Conservation (phyloP, 768 basidiomycete genomes). For the Podaxis sp. region DNA sequence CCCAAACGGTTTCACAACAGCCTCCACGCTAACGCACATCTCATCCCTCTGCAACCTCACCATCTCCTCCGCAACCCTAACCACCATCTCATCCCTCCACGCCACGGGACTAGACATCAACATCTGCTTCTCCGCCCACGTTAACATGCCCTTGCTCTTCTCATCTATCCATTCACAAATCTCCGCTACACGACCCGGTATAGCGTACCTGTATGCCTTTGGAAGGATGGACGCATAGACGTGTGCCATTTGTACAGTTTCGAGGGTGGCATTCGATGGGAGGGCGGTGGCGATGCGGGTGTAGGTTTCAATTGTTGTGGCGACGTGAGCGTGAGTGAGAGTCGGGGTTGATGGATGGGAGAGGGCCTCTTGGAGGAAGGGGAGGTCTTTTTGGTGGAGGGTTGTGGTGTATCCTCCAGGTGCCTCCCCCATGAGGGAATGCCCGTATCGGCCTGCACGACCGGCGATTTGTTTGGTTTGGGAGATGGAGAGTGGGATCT, state of each 20-base stretch:
- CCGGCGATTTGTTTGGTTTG: constrained; percentile 21
- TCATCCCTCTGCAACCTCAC: constrained; percentile 6
- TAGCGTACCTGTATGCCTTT: constrained; percentile 39
- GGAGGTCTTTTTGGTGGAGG: constrained; percentile 6
- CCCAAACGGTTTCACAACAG: constrained; percentile 31
- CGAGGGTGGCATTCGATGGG: constrained; percentile 39
- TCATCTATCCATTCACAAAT: constrained; percentile 41
- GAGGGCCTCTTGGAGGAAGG: constrained; percentile 55
- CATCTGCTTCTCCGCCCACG: constrained; percentile 42
- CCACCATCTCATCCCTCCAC: constrained; percentile 42
- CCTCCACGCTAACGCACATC: constrained; percentile 27
- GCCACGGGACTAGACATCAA: constrained; percentile 55
- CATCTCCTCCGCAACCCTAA: constrained; percentile 19
- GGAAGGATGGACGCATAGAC: constrained; percentile 47
- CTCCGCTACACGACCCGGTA: constrained; percentile 17
- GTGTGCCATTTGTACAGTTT: constrained; percentile 48
- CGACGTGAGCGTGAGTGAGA: constrained; percentile 52
- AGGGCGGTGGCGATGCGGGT: constrained; percentile 33
- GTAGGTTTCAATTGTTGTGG: constrained; percentile 21
- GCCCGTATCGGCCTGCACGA: constrained; percentile 19
- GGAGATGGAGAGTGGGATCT: constrained; percentile 17
- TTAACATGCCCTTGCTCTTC: constrained; percentile 23
- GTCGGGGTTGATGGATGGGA: constrained; percentile 43
- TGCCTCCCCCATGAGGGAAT: constrained; percentile 7
- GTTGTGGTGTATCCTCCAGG: constrained; percentile 19